Conservation (phyloP, 805 yeast species). For the Millerozyma acaciae region DNA sequence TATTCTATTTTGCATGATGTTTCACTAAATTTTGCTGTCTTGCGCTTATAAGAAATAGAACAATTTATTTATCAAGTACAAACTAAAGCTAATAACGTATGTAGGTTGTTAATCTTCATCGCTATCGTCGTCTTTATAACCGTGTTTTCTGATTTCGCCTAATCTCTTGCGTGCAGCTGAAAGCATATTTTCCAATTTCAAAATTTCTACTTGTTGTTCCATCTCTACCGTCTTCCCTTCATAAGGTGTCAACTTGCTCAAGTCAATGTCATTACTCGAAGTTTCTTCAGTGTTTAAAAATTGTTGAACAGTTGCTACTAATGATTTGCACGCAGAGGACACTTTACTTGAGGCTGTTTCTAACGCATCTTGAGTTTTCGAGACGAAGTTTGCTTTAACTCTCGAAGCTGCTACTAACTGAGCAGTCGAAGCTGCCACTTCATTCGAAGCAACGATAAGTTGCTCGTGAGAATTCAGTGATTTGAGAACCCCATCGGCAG, state of each 20-base stretch:
- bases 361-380: constrained; percentile 70
- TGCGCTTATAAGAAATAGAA: too few species aligned
- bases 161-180: constrained; percentile 70
- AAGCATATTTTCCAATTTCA: constrained; percentile 75
- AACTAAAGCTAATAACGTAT: too few species aligned
- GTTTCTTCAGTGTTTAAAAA: constrained; percentile 42
- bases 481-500: constrained; percentile 81
- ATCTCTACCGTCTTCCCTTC: constrained; percentile 83
- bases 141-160: constrained; percentile 78
- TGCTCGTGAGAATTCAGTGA: constrained; percentile 70
- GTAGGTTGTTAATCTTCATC: constrained; percentile 51
- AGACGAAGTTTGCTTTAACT: constrained; percentile 73
- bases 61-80: constrained; percentile 6
- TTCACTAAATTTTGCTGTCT: too few species aligned
- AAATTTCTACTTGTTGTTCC: constrained; percentile 90
- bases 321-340: constrained; percentile 66
- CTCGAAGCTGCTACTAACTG: constrained; percentile 90
- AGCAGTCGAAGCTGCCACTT: constrained; percentile 88
- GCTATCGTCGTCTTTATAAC: constrained; percentile 60
- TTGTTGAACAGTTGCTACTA: constrained; percentile 67
- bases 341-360: constrained; percentile 69
- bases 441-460: constrained; percentile 84
- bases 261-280: constrained; percentile 49
- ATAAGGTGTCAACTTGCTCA: constrained; percentile 62
- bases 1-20: too few species aligned